Evolutionary conservation across 768 basidiomycete species (phyloP).

Genomic region (Dendrothele bispora): DNA sequence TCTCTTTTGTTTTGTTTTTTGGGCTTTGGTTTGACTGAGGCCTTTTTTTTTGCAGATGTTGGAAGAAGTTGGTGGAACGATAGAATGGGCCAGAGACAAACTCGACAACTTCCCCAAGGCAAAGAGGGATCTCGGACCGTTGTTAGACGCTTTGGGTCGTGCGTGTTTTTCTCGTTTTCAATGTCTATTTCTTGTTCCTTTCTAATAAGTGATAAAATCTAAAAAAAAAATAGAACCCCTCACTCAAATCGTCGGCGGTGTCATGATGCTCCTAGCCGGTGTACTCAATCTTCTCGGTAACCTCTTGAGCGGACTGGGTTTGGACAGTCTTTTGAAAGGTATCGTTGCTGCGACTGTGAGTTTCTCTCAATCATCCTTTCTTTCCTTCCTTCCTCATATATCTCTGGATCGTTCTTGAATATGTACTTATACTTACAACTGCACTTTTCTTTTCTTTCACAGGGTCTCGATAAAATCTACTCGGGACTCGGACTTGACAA

Average conservation of each 20-base stretch:
- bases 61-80: slow-evolving; percentile 36
- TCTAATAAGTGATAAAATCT: neutral
- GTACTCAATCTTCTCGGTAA: slow-evolving; percentile 35
- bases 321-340: slow-evolving; percentile 31
- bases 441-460: neutral
- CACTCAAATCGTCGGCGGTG: slow-evolving; percentile 38
- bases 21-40: neutral
- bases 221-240: slow-evolving; percentile 25
- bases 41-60: slow-evolving; percentile 21
- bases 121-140: slow-evolving; percentile 35
- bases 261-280: slow-evolving; percentile 33
- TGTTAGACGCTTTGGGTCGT: slow-evolving; percentile 36
- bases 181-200: neutral
- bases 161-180: too few species aligned
- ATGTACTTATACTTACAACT: too few species aligned
- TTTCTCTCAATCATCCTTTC: too few species aligned
- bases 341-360: slow-evolving; percentile 29
- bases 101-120: slow-evolving; percentile 37
- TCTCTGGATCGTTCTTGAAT: neutral
- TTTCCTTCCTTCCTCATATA: too few species aligned
- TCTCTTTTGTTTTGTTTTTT: neutral
- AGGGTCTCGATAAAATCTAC: slow-evolving; percentile 37
- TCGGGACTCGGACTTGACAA: slow-evolving; percentile 31
- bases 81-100: slow-evolving; percentile 38
- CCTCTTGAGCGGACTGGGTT: slow-evolving; percentile 31